A percentile compares a stretch with the other conserved stretches of the same genome.
These are phyloP conservation scores for Durusdinium trenchii DNA, from an alignment of 73 alveolate species.

Conservation along the genomic window DNA sequence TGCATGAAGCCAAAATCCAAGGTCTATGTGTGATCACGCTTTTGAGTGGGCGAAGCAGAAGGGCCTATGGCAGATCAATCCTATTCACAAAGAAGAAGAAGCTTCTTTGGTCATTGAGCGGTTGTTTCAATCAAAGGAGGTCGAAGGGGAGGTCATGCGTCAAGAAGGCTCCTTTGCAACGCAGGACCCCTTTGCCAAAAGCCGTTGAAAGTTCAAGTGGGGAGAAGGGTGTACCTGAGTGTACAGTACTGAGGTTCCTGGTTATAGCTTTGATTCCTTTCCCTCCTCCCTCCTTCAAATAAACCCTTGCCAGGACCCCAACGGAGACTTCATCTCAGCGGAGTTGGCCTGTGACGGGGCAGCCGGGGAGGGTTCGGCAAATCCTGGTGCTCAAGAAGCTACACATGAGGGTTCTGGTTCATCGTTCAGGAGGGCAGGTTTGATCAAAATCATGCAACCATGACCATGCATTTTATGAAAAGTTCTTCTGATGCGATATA, in stretches of 20 bases:
- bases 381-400: neutral
- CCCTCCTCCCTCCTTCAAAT: no score
- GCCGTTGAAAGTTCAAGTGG: no score
- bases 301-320: constrained; percentile 13
- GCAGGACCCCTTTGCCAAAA: neutral
- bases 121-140: neutral
- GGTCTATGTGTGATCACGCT: constrained; percentile 24
- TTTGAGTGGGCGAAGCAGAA: constrained; percentile 10
- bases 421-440: neutral
- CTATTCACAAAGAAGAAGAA: constrained; percentile 2
- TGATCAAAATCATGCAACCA: no score
- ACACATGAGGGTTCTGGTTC: no score
- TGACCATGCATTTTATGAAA: no score
- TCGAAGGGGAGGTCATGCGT: neutral
- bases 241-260: no score
- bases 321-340: neutral
- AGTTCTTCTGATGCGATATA: no score
- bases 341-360: neutral
- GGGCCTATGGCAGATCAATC: constrained; percentile 18
- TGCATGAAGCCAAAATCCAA: no score
- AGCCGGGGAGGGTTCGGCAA: neutral
- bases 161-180: neutral
- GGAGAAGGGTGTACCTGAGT: no score
- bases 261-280: no score
- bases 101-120: neutral